phyloP scores from a whole-genome alignment of 495 filamentous ascomycete genomes.

The Aspergillus indologenus region DNA sequence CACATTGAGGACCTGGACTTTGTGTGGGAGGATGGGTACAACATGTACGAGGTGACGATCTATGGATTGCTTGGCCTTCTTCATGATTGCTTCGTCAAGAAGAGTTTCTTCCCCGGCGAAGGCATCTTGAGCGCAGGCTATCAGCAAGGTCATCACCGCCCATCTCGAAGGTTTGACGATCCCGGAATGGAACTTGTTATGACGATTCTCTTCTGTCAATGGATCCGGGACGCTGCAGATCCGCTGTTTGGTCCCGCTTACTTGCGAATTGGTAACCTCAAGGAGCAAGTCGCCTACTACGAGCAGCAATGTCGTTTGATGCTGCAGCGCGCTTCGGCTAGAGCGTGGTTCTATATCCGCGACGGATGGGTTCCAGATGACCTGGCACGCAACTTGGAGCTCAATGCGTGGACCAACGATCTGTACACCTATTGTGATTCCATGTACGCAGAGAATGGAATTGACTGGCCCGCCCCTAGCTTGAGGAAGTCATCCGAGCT shows the following conservation, averaged over 20 bases:
- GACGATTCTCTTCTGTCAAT: slow-evolving; percentile 33
- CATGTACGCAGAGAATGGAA: neutral
- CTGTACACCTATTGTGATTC: slow-evolving; percentile 26
- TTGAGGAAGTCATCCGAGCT: slow-evolving; percentile 24
- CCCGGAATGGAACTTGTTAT: slow-evolving; percentile 39
- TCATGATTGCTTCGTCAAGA: slow-evolving; percentile 12
- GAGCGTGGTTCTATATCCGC: slow-evolving; percentile 30
- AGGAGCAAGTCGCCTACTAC: slow-evolving; percentile 13
- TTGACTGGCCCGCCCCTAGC: slow-evolving; percentile 21
- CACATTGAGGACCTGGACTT: slow-evolving; percentile 24
- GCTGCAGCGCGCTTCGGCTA: slow-evolving; percentile 27
- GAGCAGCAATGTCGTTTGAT: slow-evolving; percentile 28
- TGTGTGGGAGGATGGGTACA: slow-evolving; percentile 30
- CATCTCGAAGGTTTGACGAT: slow-evolving; percentile 17
- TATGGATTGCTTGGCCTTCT: slow-evolving; percentile 18
- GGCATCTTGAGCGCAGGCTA: slow-evolving; percentile 21
- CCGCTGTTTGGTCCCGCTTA: slow-evolving; percentile 19
- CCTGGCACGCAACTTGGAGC: slow-evolving; percentile 13
- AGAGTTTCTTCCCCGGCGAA: slow-evolving; percentile 8
- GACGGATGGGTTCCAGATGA: slow-evolving; percentile 18
- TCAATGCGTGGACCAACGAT: slow-evolving; percentile 24
- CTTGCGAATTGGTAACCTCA: slow-evolving; percentile 10
- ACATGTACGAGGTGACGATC: slow-evolving; percentile 23
- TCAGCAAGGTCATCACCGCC: slow-evolving; percentile 2
- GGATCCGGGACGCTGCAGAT: slow-evolving; percentile 32